Percentiles rank a stretch among this genome's conserved stretches.
These are phyloP conservation scores for Ceriops decandra DNA, from an alignment of 345 rosid genomes.

Conservation along the genomic window DNA sequence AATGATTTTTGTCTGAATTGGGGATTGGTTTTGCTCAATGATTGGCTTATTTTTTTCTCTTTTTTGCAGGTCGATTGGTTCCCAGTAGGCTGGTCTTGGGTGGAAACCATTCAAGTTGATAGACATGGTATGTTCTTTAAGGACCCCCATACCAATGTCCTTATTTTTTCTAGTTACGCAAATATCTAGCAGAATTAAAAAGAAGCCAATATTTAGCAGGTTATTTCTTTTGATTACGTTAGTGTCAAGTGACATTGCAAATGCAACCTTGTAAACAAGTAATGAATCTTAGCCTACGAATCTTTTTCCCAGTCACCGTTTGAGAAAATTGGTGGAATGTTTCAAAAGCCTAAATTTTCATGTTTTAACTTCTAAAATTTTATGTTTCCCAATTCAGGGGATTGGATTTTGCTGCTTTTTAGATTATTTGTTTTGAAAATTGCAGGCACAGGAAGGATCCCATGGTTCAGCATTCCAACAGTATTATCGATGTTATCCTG, in stretches of 20 bases:
- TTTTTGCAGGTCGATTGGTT: background rate
- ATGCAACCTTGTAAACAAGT: too few relatives aligned
- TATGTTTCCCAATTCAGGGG: background rate
- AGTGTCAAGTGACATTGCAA: too few relatives aligned
- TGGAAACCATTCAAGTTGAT: background rate
- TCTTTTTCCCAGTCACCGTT: background rate
- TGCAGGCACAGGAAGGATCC: slow-evolving; percentile 32
- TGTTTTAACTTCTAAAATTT: background rate
- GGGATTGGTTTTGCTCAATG: background rate
- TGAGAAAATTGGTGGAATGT: background rate
- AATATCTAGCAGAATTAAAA: too few relatives aligned
- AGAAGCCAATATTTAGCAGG: too few relatives aligned
- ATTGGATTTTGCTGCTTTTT: background rate
- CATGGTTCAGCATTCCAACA: slow-evolving; percentile 39
- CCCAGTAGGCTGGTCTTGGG: background rate
- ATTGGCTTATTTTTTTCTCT: background rate
- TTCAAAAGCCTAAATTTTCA: background rate
- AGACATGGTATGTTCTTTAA: slow-evolving; percentile 16
- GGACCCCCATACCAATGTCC: too few relatives aligned
- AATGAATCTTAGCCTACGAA: too few relatives aligned
- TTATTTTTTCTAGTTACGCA: too few relatives aligned
- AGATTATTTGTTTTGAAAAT: slow-evolving; percentile 12
- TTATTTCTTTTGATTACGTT: too few relatives aligned
- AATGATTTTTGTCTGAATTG: slow-evolving; percentile 5
- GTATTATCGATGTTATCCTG: slow-evolving; percentile 58